Conservation (phyloP, 768 basidiomycete species). For the Roridomyces roridus region DNA sequence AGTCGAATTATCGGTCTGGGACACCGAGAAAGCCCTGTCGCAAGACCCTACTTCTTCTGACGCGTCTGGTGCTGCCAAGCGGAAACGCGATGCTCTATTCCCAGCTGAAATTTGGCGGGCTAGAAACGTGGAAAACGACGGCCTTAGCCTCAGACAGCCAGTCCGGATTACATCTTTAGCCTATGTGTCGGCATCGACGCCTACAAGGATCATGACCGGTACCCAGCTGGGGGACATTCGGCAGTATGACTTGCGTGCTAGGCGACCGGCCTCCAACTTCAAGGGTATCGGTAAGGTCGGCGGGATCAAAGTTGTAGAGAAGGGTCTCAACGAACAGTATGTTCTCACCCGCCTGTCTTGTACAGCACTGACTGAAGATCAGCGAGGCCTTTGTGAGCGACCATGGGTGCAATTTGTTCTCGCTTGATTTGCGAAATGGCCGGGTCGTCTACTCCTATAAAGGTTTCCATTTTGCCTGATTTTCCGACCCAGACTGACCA, state of each 20-base stretch:
- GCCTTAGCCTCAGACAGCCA: slow-evolving; percentile 76
- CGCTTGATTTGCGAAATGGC: slow-evolving; percentile 76
- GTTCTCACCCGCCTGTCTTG: slow-evolving; percentile 28
- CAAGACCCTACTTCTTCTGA: slow-evolving; percentile 21
- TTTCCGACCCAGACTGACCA: not conserved
- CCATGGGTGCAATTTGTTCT: slow-evolving; percentile 63
- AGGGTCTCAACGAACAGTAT: slow-evolving; percentile 69
- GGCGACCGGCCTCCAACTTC: slow-evolving; percentile 75
- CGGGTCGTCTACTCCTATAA: slow-evolving; percentile 68
- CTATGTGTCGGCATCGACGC: slow-evolving; percentile 51
- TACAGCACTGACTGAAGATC: slow-evolving; percentile 9
- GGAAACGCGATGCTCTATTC: slow-evolving; percentile 67
- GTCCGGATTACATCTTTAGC: slow-evolving; percentile 75
- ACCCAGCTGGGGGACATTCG: slow-evolving; percentile 77
- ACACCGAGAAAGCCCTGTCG: slow-evolving; percentile 63
- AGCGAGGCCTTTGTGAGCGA: slow-evolving; percentile 80
- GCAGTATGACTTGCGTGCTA: slow-evolving; percentile 77
- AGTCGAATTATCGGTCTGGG: slow-evolving; percentile 85
- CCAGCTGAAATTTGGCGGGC: slow-evolving; percentile 85
- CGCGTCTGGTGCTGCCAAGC: slow-evolving; percentile 51
- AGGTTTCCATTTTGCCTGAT: slow-evolving; percentile 42
- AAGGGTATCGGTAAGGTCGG: slow-evolving; percentile 62
- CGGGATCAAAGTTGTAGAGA: slow-evolving; percentile 64
- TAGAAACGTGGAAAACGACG: slow-evolving; percentile 84
- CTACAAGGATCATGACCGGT: slow-evolving; percentile 61